Evolutionary conservation across 805 yeast species (phyloP).

Genomic region (Suhomyces tanzawaensis): DNA sequence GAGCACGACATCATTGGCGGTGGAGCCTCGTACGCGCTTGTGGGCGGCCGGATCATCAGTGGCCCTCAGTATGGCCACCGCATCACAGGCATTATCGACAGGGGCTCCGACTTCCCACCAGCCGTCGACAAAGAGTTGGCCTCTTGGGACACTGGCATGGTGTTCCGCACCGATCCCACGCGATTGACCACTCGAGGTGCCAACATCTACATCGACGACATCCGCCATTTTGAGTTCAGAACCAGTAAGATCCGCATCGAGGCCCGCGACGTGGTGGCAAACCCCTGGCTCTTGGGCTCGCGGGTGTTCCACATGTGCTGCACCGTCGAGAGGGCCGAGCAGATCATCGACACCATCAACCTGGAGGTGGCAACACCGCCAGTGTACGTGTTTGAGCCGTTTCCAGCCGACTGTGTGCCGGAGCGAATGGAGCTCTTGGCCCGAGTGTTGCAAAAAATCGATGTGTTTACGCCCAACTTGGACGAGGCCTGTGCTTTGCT

Average conservation of each 20-base stretch:
- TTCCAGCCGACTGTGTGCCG: slow-evolving; percentile 69
- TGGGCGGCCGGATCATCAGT: slow-evolving; percentile 66
- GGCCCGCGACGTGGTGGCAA: slow-evolving; percentile 48
- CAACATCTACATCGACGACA: slow-evolving; percentile 66
- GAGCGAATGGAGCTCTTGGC: slow-evolving; percentile 37
- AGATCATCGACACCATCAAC: slow-evolving; percentile 35
- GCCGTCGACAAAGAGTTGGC: slow-evolving; percentile 43
- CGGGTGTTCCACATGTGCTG: slow-evolving; percentile 70
- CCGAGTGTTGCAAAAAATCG: slow-evolving; percentile 43
- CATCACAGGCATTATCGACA: slow-evolving; percentile 73
- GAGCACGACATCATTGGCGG: slow-evolving; percentile 74
- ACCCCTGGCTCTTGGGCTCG: slow-evolving; percentile 34
- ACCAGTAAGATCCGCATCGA: slow-evolving; percentile 62
- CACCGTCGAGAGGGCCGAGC: slow-evolving; percentile 58
- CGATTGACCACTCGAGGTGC: slow-evolving; percentile 79
- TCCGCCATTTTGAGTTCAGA: slow-evolving; percentile 53
- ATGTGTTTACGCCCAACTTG: slow-evolving; percentile 78
- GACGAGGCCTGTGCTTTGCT: slow-evolving; percentile 74
- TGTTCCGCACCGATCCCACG: slow-evolving; percentile 48
- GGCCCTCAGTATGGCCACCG: slow-evolving; percentile 30
- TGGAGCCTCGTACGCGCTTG: slow-evolving; percentile 78
- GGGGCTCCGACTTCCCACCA: slow-evolving; percentile 74
- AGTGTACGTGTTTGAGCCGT: slow-evolving; percentile 78
- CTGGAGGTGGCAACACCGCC: slow-evolving; percentile 21
- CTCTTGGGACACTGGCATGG: slow-evolving; percentile 60